These are phyloP conservation scores for Pyricularia sp. DNA, from an alignment of 2,329 filamentous ascomycete species.

Conservation along the genomic window DNA sequence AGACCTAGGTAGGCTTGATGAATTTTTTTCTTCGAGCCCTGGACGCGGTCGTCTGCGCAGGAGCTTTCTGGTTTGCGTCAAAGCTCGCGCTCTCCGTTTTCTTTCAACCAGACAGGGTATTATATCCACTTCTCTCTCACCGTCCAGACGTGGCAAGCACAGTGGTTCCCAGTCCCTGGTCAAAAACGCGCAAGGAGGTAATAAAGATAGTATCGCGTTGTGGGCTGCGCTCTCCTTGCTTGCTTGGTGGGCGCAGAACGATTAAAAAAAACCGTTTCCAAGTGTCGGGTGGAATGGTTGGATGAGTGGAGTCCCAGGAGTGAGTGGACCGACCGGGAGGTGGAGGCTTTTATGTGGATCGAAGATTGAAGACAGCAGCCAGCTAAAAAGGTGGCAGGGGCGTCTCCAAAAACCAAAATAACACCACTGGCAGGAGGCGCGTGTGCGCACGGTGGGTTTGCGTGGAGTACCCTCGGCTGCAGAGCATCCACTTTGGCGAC, in stretches of 20 bases:
- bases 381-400: conserved; percentile 4
- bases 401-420: background rate
- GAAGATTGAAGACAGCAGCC: conserved; percentile 2
- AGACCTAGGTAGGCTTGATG: conserved; percentile 2
- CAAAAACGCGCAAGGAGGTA: background rate
- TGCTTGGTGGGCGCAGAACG: background rate
- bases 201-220: conserved; percentile 1
- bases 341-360: conserved; percentile 7
- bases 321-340: conserved; percentile 6
- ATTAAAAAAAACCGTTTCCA: conserved; percentile 1
- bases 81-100: background rate
- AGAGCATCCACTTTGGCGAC: background rate
- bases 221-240: conserved; percentile 1
- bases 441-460: background rate
- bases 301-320: conserved; percentile 5
- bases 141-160: background rate
- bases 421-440: background rate
- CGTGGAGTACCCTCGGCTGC: conserved; percentile 1
- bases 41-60: background rate
- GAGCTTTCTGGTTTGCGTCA: background rate
- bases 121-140: background rate
- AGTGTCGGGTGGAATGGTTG: conserved; percentile 2
- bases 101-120: background rate
- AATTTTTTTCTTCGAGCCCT: conserved; percentile 2
- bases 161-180: background rate